These are phyloP conservation scores for Chamaenerion angustifolium DNA, from an alignment of 345 rosid species.

Conservation along the genomic window DNA sequence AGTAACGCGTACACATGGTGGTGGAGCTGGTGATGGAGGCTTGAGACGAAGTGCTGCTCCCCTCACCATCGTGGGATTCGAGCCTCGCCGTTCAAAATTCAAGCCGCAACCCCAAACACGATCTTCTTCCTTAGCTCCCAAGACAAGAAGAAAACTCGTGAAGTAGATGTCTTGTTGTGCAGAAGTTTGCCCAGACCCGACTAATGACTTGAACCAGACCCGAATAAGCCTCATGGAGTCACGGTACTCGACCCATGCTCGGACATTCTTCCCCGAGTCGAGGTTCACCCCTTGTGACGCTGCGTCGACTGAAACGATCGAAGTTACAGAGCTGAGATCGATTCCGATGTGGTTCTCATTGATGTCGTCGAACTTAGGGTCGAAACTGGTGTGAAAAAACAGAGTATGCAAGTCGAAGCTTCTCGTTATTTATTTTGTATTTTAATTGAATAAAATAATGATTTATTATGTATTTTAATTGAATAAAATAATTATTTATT, in stretches of 20 bases:
- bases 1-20: no score
- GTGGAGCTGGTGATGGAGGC: no score
- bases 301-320: no score
- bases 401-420: no score
- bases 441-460: no score
- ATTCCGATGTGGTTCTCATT: constrained; percentile 56
- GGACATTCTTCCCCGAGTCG: constrained; percentile 36
- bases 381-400: constrained; percentile 41
- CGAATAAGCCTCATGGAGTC: constrained; percentile 36
- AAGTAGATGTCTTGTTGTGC: constrained; percentile 30
- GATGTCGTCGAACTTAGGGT: constrained; percentile 43
- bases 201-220: constrained; percentile 53
- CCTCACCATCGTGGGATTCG: constrained; percentile 36
- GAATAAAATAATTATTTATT: no score
- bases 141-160: constrained; percentile 15
- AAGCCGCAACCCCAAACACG: constrained; percentile 49
- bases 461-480: no score
- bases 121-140: constrained; percentile 57
- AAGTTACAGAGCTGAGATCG: constrained; percentile 33
- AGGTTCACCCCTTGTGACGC: constrained; percentile 70
- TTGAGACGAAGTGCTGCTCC: no score
- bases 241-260: constrained; percentile 63
- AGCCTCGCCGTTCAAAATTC: constrained; percentile 58
- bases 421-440: no score
- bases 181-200: constrained; percentile 42